Base-by-base conservation (phyloP, 202 grass and related monocot genomes). In the Brachypodium distachyon region DNA sequence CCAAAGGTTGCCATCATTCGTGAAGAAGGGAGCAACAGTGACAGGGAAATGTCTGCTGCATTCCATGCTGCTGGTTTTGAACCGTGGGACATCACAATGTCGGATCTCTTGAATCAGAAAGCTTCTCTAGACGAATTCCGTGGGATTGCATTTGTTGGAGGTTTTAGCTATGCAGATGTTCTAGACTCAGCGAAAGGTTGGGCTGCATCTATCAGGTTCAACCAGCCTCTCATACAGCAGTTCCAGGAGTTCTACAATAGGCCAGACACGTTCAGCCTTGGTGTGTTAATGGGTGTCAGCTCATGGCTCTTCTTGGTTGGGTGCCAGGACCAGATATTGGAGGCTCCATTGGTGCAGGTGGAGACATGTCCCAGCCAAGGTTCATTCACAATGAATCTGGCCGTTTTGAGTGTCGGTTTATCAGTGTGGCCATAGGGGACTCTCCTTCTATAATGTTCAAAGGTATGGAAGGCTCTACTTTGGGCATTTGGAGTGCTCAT, bases 271-370 rank as follows among this genome's bases (percentile, higher is more conserved):
- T 96, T 96, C 77, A 91, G 89, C 82, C 86, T 96, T 85, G 81
- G 89, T 57, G 92, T 91, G 21, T 96, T 65, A 96, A 96, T 46
- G 89, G 92, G 38, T 96, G 90, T 79, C 89, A 87, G 46, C 77
- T 91, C 26, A 91, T 96, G 92, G 89, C 92, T 27, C 89, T 96
- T 84, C 89, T 96, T 61, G 92, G 92, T 23, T 96, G 89, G 89
- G 88, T 96, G 18, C 89, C 86, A 27, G 88, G 92, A 72, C 43
- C 78, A 16, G 59, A 77, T 67, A 56, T 86, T 44, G 90, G 86
- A 37, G 83, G 86, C 26, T 80, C 78, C 25, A 62, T 82, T 65
- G 83, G 77, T 76, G 36, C 36, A 6, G 86, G 83, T 50, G 87
- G 84, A 17, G 89, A 87, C 67, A 38, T 89, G 25, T 87, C 83